These are phyloP conservation scores for Pichia inconspicua DNA, from an alignment of 1,139 yeast species.

Conservation along the genomic window DNA sequence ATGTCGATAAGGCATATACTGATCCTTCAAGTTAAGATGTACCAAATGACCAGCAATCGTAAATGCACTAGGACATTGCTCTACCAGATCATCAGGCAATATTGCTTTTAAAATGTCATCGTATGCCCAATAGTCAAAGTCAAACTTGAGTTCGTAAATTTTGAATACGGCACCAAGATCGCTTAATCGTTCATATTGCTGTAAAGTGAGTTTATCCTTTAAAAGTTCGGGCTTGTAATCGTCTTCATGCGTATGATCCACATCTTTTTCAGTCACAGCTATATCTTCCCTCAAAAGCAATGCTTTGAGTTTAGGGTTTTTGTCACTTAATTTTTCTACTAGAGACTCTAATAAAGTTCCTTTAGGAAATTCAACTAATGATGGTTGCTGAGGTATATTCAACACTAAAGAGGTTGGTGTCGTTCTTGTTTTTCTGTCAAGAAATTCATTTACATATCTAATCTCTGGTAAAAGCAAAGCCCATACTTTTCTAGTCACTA, in stretches of 20 bases:
- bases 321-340: slow-evolving; percentile 19
- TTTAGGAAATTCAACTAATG: slow-evolving; percentile 39
- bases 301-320: slow-evolving; percentile 41
- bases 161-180: slow-evolving; percentile 40
- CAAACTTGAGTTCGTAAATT: slow-evolving; percentile 51
- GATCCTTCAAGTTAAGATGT: slow-evolving; percentile 78
- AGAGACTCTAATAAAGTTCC: slow-evolving; percentile 12
- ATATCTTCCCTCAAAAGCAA: slow-evolving; percentile 55
- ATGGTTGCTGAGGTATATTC: slow-evolving; percentile 56
- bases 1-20: slow-evolving; percentile 72
- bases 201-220: slow-evolving; percentile 31
- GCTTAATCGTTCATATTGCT: slow-evolving; percentile 38
- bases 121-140: slow-evolving; percentile 76
- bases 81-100: slow-evolving; percentile 61
- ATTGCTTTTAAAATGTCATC: slow-evolving; percentile 77
- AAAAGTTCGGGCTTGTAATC: slow-evolving; percentile 12
- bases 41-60: slow-evolving; percentile 96
- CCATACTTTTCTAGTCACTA: slow-evolving; percentile 46
- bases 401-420: slow-evolving; percentile 40
- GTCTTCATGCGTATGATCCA: slow-evolving; percentile 12
- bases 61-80: slow-evolving; percentile 83
- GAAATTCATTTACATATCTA: slow-evolving; percentile 46
- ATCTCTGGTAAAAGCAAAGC: slow-evolving; percentile 69
- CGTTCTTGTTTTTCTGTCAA: slow-evolving; percentile 18
- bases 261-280: slow-evolving; percentile 33